Evolutionary conservation across 2,329 filamentous ascomycete species (phyloP).

Genomic region (Colletotrichum sp.): DNA sequence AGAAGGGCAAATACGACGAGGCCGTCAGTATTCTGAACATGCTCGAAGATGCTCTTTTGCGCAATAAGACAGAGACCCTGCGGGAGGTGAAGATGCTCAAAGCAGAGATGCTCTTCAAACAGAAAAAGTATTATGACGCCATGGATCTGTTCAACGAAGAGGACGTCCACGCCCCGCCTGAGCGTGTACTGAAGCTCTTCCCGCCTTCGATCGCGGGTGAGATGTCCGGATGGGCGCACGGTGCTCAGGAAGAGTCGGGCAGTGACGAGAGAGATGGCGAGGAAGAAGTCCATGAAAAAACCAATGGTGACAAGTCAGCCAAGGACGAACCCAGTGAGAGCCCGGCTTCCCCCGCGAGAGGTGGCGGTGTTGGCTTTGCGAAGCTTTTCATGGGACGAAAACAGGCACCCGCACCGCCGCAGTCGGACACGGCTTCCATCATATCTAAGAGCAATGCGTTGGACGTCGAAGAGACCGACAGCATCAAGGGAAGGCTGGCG

Average conservation of each 20-base stretch:
- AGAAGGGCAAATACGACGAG: slow-evolving; percentile 80
- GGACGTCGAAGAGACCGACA: slow-evolving; percentile 61
- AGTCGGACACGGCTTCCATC: slow-evolving; percentile 63
- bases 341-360: slow-evolving; percentile 40
- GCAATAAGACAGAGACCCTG: slow-evolving; percentile 80
- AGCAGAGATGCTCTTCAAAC: slow-evolving; percentile 81
- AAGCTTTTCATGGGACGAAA: slow-evolving; percentile 54
- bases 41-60: slow-evolving; percentile 89
- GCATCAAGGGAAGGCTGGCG: slow-evolving; percentile 48
- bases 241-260: slow-evolving; percentile 47
- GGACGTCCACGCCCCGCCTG: slow-evolving; percentile 87
- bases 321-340: slow-evolving; percentile 25
- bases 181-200: slow-evolving; percentile 84
- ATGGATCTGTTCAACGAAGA: slow-evolving; percentile 87
- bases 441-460: slow-evolving; percentile 58
- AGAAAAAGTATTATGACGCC: slow-evolving; percentile 82
- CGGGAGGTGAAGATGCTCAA: slow-evolving; percentile 91
- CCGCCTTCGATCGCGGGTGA: slow-evolving; percentile 85
- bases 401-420: slow-evolving; percentile 47
- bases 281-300: slow-evolving; percentile 37
- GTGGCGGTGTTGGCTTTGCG: slow-evolving; percentile 52
- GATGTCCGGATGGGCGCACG: slow-evolving; percentile 62
- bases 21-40: slow-evolving; percentile 87
- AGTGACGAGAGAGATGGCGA: slow-evolving; percentile 36
- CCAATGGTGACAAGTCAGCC: slow-evolving; percentile 34